Percentiles rank a stretch among this genome's conserved stretches.
Evolutionary conservation across 1,284 basidiomycete genomes (phyloP).

Genomic region (Naganishia liquefaciens): DNA sequence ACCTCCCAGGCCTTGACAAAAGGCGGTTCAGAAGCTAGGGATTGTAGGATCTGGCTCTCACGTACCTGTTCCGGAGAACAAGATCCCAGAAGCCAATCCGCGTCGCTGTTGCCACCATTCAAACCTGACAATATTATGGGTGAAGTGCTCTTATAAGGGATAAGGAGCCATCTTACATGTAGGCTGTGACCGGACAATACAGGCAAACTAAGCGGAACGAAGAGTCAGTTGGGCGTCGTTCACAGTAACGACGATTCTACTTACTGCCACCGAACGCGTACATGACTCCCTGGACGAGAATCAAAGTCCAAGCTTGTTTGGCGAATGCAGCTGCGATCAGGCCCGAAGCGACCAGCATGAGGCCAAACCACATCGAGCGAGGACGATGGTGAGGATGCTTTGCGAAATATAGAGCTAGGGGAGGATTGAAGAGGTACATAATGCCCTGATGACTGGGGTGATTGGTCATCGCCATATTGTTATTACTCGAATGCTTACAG

Average conservation of each 20-base stretch:
- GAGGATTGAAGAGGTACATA: conserved; percentile 40
- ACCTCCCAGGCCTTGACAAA: conserved; percentile 32
- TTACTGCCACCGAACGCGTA: conserved; percentile 40
- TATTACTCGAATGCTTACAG: conserved; percentile 29
- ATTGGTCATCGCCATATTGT: background rate
- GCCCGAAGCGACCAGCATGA: conserved; percentile 34
- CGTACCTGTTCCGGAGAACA: conserved; percentile 42
- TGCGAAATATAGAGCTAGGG: conserved; percentile 36
- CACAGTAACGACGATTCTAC: conserved; percentile 4
- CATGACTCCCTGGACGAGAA: conserved; percentile 38
- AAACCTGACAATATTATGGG: conserved; percentile 32
- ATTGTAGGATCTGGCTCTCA: background rate
- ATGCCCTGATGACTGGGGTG: conserved; percentile 30
- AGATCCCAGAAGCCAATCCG: conserved; percentile 42
- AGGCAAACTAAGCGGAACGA: conserved; percentile 32
- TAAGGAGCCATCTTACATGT: conserved; percentile 34
- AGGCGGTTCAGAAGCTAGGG: background rate
- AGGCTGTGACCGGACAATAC: conserved; percentile 39
- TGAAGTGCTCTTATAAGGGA: background rate
- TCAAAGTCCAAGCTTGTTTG: conserved; percentile 31
- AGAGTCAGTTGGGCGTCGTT: background rate
- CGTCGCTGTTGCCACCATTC: conserved; percentile 39
- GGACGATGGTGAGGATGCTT: conserved; percentile 34
- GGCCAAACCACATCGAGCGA: conserved; percentile 37
- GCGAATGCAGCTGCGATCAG: conserved; percentile 37